Evolutionary conservation across 2,329 filamentous ascomycete species (phyloP).

Genomic region (Cladosporium sp.): DNA sequence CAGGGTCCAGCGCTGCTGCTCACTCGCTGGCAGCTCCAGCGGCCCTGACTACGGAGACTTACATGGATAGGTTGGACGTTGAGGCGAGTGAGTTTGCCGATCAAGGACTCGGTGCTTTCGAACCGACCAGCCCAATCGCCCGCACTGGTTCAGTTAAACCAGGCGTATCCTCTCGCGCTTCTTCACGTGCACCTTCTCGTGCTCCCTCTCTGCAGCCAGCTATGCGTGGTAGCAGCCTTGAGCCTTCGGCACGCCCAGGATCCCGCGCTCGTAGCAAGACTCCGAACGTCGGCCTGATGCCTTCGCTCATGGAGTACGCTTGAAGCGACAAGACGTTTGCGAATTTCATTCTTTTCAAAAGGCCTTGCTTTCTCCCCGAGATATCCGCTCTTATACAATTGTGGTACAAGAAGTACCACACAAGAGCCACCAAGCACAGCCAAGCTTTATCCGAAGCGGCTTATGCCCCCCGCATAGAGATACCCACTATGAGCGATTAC

Average conservation of each 20-base stretch:
- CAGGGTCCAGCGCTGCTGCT: neutral
- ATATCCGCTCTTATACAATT: too few species aligned
- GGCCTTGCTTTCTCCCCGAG: neutral
- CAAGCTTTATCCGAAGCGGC: too few species aligned
- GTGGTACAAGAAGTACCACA: too few species aligned
- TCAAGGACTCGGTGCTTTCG: neutral
- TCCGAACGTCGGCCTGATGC: neutral
- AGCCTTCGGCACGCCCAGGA: slow-evolving; percentile 8
- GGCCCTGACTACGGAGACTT: neutral
- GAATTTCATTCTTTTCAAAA: neutral
- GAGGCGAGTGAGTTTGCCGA: neutral
- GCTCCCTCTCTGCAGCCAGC: slow-evolving; percentile 7
- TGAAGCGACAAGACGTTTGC: neutral
- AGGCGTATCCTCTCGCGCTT: neutral
- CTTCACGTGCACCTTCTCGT: slow-evolving; percentile 13
- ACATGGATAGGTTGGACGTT: neutral
- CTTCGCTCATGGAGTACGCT: slow-evolving; percentile 3
- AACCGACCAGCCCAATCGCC: neutral
- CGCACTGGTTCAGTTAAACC: neutral
- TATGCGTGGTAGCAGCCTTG: slow-evolving; percentile 14
- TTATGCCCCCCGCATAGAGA: neutral
- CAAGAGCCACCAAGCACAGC: too few species aligned
- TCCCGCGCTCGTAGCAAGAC: slow-evolving; percentile 15
- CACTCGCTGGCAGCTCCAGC: neutral
- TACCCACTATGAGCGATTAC: slow-evolving; percentile 3